Percentiles rank a stretch among this genome's conserved stretches.
Conservation (phyloP, 805 yeast species). For the Candida silvatica region DNA sequence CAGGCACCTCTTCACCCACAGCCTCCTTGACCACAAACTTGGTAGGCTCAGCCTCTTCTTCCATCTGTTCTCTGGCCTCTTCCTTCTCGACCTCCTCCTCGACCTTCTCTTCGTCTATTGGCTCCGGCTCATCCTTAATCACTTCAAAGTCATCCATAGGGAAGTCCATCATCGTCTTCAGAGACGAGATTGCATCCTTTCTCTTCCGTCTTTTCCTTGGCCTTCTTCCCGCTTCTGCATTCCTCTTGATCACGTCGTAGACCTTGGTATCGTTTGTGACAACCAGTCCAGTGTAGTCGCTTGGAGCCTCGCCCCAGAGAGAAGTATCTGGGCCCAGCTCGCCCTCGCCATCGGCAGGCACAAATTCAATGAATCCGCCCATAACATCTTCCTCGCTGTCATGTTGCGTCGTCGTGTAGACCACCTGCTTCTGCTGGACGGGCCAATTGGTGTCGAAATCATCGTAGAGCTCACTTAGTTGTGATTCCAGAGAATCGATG, state of each 20-base stretch:
- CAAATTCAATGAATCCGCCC: background rate
- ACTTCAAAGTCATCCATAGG: conserved; percentile 4
- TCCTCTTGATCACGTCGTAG: background rate
- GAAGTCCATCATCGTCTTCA: conserved; percentile 2
- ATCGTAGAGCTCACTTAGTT: background rate
- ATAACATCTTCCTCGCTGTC: background rate
- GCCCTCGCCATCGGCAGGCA: background rate
- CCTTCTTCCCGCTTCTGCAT: background rate
- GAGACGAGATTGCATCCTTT: background rate
- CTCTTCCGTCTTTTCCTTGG: background rate
- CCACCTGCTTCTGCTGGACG: background rate
- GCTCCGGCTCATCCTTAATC: conserved; percentile 1
- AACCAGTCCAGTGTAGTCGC: conserved; percentile 1
- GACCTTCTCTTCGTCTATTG: background rate
- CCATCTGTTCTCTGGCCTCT: background rate
- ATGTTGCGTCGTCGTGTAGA: background rate
- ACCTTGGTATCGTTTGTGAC: background rate
- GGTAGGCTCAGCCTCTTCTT: background rate
- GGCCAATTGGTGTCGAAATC: conserved; percentile 2
- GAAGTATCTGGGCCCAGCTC: background rate
- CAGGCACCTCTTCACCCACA: too few relatives aligned
- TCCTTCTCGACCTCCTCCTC: background rate
- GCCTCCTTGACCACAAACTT: background rate
- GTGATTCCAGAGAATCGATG: background rate
- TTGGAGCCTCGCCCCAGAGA: conserved; percentile 1